A percentile compares a stretch with the other conserved stretches of the same genome.
These are phyloP conservation scores for Candida quercuum DNA, from an alignment of 805 yeast genomes.

Conservation along the genomic window DNA sequence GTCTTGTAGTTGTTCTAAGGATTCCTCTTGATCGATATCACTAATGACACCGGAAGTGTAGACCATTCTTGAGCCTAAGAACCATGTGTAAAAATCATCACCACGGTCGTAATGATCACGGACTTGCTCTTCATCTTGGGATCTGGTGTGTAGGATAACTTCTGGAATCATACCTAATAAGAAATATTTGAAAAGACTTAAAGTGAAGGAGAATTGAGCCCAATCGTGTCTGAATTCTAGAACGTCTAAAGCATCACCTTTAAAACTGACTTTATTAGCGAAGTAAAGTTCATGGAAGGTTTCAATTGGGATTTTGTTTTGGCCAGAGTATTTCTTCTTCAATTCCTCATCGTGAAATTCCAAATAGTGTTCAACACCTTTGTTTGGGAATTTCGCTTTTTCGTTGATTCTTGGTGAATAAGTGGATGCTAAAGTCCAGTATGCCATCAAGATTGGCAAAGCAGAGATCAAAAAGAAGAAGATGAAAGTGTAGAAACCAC, in stretches of 20 bases:
- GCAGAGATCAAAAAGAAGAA: slow-evolving; percentile 50
- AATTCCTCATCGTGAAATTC: slow-evolving; percentile 75
- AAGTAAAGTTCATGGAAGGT: slow-evolving; percentile 87
- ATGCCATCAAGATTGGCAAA: slow-evolving; percentile 72
- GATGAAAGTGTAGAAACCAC: slow-evolving; percentile 63
- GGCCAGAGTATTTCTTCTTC: slow-evolving; percentile 63
- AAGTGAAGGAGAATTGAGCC: slow-evolving; percentile 78
- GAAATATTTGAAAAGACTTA: slow-evolving; percentile 72
- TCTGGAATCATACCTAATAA: slow-evolving; percentile 88
- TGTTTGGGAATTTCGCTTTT: slow-evolving; percentile 68
- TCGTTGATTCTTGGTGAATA: slow-evolving; percentile 79
- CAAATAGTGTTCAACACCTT: slow-evolving; percentile 73
- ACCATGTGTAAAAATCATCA: slow-evolving; percentile 92
- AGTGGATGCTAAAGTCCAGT: slow-evolving; percentile 75
- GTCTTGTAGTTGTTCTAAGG: slow-evolving; percentile 80
- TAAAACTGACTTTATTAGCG: slow-evolving; percentile 77
- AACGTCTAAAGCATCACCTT: slow-evolving; percentile 81
- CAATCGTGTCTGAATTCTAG: slow-evolving; percentile 89
- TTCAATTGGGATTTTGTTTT: slow-evolving; percentile 82
- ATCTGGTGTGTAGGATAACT: slow-evolving; percentile 84
- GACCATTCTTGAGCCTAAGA: slow-evolving; percentile 90
- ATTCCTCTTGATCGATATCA: slow-evolving; percentile 65
- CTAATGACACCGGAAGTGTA: slow-evolving; percentile 83
- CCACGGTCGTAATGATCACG: slow-evolving; percentile 95
- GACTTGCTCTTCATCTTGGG: slow-evolving; percentile 95